Evolutionary conservation across 1,284 basidiomycete species (phyloP).

Genomic region (Cryptococcus deneoformans): DNA sequence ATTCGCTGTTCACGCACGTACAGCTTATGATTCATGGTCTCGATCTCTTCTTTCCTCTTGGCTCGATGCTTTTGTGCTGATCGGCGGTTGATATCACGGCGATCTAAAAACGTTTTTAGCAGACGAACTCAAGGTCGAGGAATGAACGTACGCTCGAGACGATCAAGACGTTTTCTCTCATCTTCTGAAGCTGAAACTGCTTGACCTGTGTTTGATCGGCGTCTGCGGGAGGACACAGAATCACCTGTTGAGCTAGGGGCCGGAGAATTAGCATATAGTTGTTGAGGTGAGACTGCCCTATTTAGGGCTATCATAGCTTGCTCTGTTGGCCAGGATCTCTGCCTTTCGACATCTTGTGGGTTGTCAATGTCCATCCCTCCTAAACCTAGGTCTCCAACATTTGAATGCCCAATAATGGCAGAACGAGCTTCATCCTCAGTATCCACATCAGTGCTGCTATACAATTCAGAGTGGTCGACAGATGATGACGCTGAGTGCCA

Average conservation of each 20-base stretch:
- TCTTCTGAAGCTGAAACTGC: not conserved
- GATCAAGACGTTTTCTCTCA: not conserved
- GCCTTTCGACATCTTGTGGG: not conserved
- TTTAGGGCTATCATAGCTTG: no score
- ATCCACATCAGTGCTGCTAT: slow-evolving; percentile 32
- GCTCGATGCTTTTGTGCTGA: slow-evolving; percentile 36
- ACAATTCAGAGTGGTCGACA: slow-evolving; percentile 21
- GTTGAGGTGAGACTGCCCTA: no score
- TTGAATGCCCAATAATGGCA: slow-evolving; percentile 2
- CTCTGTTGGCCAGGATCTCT: not conserved
- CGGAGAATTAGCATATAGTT: no score
- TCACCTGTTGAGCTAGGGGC: no score
- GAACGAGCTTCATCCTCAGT: slow-evolving; percentile 18
- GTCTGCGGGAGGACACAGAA: no score
- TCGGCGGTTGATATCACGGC: slow-evolving; percentile 31
- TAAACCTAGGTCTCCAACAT: slow-evolving; percentile 12
- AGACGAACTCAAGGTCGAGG: not conserved
- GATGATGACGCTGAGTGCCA: slow-evolving; percentile 1
- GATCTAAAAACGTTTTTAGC: slow-evolving; percentile 14
- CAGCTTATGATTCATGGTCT: slow-evolving; percentile 14
- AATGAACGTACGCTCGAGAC: not conserved
- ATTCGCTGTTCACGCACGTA: slow-evolving; percentile 19
- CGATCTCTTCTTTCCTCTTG: slow-evolving; percentile 26
- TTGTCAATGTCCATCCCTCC: not conserved
- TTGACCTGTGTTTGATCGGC: no score